Evolutionary conservation across 768 basidiomycete species (phyloP).

Genomic region (Artomyces pyxidatus): DNA sequence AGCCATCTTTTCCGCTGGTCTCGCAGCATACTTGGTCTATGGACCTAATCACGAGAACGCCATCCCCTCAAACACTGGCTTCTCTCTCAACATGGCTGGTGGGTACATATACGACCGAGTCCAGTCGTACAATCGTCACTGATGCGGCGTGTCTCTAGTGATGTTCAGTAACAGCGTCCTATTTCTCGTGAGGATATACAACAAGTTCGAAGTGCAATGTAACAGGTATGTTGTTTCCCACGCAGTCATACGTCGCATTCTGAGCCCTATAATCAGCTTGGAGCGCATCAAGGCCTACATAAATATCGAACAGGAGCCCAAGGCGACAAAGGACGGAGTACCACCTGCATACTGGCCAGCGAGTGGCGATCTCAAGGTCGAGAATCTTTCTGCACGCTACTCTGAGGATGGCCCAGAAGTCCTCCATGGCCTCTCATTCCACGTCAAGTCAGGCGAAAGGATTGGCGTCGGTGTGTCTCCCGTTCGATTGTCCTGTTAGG

Average conservation of each 20-base stretch:
- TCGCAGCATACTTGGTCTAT: slow-evolving; percentile 49
- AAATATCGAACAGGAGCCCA: slow-evolving; percentile 46
- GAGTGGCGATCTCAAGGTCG: slow-evolving; percentile 42
- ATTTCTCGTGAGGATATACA: slow-evolving; percentile 36
- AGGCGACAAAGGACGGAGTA: slow-evolving; percentile 29
- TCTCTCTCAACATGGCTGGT: slow-evolving; percentile 36
- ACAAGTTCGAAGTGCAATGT: slow-evolving; percentile 35
- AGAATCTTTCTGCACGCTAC: slow-evolving; percentile 44
- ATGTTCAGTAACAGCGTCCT: slow-evolving; percentile 47
- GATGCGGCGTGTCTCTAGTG: background rate
- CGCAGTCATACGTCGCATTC: background rate
- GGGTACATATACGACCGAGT: background rate
- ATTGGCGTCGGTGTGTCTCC: slow-evolving; percentile 41
- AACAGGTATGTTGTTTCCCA: slow-evolving; percentile 18
- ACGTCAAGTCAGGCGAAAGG: slow-evolving; percentile 47
- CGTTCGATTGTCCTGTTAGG: background rate
- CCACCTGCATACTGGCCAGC: slow-evolving; percentile 63
- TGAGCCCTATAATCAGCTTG: slow-evolving; percentile 22
- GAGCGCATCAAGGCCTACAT: slow-evolving; percentile 50
- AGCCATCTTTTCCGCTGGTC: slow-evolving; percentile 37
- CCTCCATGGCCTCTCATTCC: slow-evolving; percentile 42
- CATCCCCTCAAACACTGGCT: slow-evolving; percentile 30
- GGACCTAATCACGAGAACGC: slow-evolving; percentile 27
- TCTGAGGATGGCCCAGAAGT: slow-evolving; percentile 44
- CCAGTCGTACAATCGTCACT: background rate